These are phyloP conservation scores for Plectosphaerella plurivora DNA, from an alignment of 2,329 filamentous ascomycete genomes.

Conservation along the genomic window DNA sequence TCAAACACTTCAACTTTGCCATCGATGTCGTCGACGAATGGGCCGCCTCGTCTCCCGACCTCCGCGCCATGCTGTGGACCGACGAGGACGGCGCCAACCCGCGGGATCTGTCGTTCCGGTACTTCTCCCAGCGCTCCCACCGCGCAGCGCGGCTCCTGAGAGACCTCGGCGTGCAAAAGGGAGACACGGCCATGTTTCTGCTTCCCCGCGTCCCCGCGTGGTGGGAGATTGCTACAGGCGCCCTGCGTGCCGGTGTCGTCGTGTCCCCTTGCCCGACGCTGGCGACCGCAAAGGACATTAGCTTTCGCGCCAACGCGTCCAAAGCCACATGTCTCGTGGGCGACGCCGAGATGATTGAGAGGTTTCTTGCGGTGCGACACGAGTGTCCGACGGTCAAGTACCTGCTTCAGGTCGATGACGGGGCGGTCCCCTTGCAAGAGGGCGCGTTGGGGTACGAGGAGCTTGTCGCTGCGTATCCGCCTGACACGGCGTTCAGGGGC, in stretches of 20 bases:
- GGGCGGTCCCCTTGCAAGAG: neutral
- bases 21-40: constrained; percentile 1
- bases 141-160: neutral
- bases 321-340: neutral
- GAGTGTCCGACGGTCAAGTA: neutral
- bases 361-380: neutral
- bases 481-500: neutral
- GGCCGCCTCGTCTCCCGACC: neutral
- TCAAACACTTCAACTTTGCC: neutral
- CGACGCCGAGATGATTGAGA: neutral
- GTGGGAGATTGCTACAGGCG: constrained; percentile 2
- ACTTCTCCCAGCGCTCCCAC: neutral
- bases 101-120: neutral
- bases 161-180: neutral
- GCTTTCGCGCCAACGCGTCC: neutral
- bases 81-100: neutral
- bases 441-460: neutral
- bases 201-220: neutral
- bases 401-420: neutral
- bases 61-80: neutral
- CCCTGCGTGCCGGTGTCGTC: neutral
- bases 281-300: neutral
- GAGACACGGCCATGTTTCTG: neutral
- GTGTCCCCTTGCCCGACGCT: constrained; percentile 1
- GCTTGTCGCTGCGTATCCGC: neutral